phyloP scores from a whole-genome alignment of 257 asterid species.

The Capsicum baccatum region DNA sequence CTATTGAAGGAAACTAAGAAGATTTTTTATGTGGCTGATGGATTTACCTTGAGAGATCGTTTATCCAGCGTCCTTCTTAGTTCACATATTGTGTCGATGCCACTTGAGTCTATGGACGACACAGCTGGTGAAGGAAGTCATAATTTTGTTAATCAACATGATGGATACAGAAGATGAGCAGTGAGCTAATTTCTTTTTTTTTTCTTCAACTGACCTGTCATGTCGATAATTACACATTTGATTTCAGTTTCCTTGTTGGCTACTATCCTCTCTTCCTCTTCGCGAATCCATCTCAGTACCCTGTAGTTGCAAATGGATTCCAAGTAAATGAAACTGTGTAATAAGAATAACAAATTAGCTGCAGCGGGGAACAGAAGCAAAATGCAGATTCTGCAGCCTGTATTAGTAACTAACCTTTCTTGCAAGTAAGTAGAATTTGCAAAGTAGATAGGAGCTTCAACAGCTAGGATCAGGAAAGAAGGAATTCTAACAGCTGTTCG shows the following conservation, averaged over 20 bases:
- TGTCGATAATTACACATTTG: slow-evolving; percentile 82
- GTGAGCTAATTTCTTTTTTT: neutral
- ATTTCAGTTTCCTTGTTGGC: slow-evolving; percentile 49
- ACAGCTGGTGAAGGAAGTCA: slow-evolving; percentile 60
- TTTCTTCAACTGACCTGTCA: slow-evolving; percentile 65
- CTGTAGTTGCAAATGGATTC: slow-evolving; percentile 44
- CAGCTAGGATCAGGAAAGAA: slow-evolving; percentile 64
- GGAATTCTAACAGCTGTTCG: slow-evolving; percentile 74
- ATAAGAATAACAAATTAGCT: neutral
- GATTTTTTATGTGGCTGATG: neutral
- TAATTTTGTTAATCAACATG: neutral
- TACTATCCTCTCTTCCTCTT: slow-evolving; percentile 82
- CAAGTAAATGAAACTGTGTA: neutral
- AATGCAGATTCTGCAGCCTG: neutral
- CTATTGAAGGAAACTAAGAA: neutral
- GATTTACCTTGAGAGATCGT: slow-evolving; percentile 71
- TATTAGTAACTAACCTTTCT: slow-evolving; percentile 61
- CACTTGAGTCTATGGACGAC: slow-evolving; percentile 92
- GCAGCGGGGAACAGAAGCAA: neutral
- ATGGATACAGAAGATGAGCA: neutral
- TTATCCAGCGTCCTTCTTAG: slow-evolving; percentile 67
- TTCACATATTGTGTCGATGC: slow-evolving; percentile 71
- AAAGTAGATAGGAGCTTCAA: slow-evolving; percentile 89
- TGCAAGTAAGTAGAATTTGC: slow-evolving; percentile 87
- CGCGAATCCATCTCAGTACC: slow-evolving; percentile 80